A percentile compares a stretch with the other conserved stretches of the same genome.
phyloP scores from a whole-genome alignment of 2,329 filamentous ascomycete species.

The Cladosporium velox region DNA sequence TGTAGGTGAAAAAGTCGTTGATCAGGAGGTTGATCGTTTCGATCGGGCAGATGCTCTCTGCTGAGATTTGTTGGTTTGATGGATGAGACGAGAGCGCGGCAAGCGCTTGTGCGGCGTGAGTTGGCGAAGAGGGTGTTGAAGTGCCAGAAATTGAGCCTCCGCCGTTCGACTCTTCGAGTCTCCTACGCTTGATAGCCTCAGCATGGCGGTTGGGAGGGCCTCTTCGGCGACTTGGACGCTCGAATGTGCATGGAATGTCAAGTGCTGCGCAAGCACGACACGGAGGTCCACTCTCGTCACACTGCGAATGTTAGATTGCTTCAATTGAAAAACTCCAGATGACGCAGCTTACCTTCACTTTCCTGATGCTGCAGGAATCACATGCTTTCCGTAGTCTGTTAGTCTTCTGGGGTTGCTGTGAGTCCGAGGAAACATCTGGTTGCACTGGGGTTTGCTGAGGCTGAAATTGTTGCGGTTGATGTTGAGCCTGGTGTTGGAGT shows the following conservation, averaged over 20 bases:
- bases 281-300: slow-evolving; percentile 66
- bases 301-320: slow-evolving; percentile 45
- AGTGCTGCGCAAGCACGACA: slow-evolving; percentile 65
- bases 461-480: slow-evolving; percentile 28
- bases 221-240: slow-evolving; percentile 62
- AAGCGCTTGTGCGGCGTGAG: slow-evolving; percentile 55
- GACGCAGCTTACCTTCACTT: slow-evolving; percentile 39
- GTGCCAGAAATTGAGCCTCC: slow-evolving; percentile 44
- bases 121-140: slow-evolving; percentile 52
- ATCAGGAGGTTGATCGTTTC: slow-evolving; percentile 68
- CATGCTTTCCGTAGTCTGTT: slow-evolving; percentile 44
- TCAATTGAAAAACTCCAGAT: neutral
- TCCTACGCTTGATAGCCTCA: slow-evolving; percentile 65
- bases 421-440: slow-evolving; percentile 12
- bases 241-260: slow-evolving; percentile 68
- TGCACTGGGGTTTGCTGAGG: slow-evolving; percentile 19
- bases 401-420: slow-evolving; percentile 32
- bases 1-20: slow-evolving; percentile 82
- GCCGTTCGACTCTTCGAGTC: slow-evolving; percentile 44
- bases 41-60: slow-evolving; percentile 71
- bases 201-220: slow-evolving; percentile 68
- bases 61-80: slow-evolving; percentile 49
- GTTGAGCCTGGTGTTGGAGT: slow-evolving; percentile 32
- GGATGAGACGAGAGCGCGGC: slow-evolving; percentile 51
- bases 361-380: slow-evolving; percentile 43